A percentile compares a stretch with the other conserved stretches of the same genome.
Conservation (phyloP, 169 alveolate genomes). For the Cryptosporidium sp. region DNA sequence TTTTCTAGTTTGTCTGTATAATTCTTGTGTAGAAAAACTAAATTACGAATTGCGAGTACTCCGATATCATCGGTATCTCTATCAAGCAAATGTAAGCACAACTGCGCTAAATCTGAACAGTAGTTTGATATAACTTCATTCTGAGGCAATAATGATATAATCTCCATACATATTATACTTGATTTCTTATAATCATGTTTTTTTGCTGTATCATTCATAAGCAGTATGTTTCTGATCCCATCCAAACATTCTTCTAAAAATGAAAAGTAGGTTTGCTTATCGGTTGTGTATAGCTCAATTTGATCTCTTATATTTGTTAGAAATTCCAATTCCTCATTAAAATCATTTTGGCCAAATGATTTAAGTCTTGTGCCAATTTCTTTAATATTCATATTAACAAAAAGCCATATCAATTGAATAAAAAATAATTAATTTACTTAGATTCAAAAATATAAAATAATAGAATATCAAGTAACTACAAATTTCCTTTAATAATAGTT, state of each 20-base stretch:
- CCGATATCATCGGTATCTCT: slow-evolving; percentile 72
- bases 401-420: neutral
- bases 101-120: slow-evolving; percentile 62
- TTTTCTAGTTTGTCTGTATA: slow-evolving; percentile 43
- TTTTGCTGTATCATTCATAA: slow-evolving; percentile 25
- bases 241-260: slow-evolving; percentile 60
- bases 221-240: slow-evolving; percentile 39
- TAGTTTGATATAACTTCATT: slow-evolving; percentile 62
- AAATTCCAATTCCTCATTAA: slow-evolving; percentile 49
- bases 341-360: slow-evolving; percentile 43
- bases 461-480: neutral
- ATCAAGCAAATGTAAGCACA: slow-evolving; percentile 66
- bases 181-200: slow-evolving; percentile 37
- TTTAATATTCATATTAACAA: slow-evolving; percentile 54
- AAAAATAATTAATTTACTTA: neutral
- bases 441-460: neutral
- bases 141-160: slow-evolving; percentile 56
- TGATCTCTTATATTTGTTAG: slow-evolving; percentile 54
- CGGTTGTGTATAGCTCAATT: slow-evolving; percentile 53
- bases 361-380: slow-evolving; percentile 68
- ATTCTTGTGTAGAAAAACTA: slow-evolving; percentile 62
- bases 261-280: neutral
- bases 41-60: slow-evolving; percentile 68
- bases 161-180: slow-evolving; percentile 70
- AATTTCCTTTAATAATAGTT: neutral